Evolutionary conservation across 2,329 filamentous ascomycete species (phyloP).

Genomic region (Penicillium decumbens): DNA sequence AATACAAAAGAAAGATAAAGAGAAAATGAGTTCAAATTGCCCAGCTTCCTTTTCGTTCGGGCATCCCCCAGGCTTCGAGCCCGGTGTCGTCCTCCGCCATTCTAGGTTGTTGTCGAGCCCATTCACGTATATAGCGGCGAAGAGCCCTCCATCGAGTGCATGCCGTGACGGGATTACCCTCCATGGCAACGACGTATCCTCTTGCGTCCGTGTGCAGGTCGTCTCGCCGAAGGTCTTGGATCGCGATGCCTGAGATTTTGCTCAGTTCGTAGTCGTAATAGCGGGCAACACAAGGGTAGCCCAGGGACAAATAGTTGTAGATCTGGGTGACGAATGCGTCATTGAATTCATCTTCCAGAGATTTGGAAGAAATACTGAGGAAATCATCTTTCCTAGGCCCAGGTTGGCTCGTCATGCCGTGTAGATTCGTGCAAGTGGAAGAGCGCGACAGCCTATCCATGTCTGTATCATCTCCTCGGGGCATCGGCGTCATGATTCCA

Average conservation of each 20-base stretch:
- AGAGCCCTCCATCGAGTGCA: constrained; percentile 80
- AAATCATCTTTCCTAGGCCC: neutral
- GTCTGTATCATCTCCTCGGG: constrained; percentile 11
- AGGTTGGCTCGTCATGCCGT: neutral
- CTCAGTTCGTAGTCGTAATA: constrained; percentile 79
- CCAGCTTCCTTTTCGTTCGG: constrained; percentile 59
- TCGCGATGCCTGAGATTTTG: constrained; percentile 67
- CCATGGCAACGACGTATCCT: constrained; percentile 63
- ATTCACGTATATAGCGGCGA: constrained; percentile 77
- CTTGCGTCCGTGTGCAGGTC: constrained; percentile 62
- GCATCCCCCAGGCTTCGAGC: constrained; percentile 63
- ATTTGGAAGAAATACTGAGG: constrained; percentile 1
- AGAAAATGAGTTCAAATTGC: constrained; percentile 49
- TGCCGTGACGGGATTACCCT: constrained; percentile 46
- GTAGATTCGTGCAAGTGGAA: neutral
- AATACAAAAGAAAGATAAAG: neutral
- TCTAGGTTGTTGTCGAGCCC: constrained; percentile 80
- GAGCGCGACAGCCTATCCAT: neutral
- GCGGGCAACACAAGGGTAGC: constrained; percentile 80
- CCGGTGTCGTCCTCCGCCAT: constrained; percentile 55
- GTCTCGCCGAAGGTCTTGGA: constrained; percentile 66
- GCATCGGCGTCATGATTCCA: constrained; percentile 28
- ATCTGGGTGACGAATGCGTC: constrained; percentile 89
- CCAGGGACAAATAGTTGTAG: constrained; percentile 92
- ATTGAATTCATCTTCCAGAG: constrained; percentile 64